Base-by-base conservation (phyloP, 2,329 filamentous ascomycete genomes). In the Epichloe coenophiala region DNA sequence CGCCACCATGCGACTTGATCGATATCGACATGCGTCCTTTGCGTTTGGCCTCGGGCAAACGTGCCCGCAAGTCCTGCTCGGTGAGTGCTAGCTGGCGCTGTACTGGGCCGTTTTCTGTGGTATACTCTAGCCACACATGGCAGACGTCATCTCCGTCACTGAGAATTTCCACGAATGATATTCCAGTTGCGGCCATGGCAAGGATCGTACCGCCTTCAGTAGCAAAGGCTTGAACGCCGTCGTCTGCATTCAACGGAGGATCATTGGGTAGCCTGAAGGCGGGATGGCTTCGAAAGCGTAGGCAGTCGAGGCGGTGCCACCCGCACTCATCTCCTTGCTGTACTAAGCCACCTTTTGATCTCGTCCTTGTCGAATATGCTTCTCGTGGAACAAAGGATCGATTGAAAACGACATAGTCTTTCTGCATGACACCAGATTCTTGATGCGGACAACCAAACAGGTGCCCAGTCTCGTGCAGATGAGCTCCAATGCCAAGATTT, bases 401-500 rank as follows among this genome's bases (percentile, higher is more conserved):
- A 65, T 93, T 94, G 12, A 97, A 70, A 2, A 75, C 83, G 35
- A 90, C 80, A 63, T 95, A 96, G 64, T 95, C 91, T 51, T 87
- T 78, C 47, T 89, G 72, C 91, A 97, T 97, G 54, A 97, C 76
- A n/a, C 93, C 91, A 31, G 73, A 85, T 61, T 93, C 88, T 62
- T 94, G 88, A 62, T 94, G 87, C 9, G 88, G 88, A 57, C 88
- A 94, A 47, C 91, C 91, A 57, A 97, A 86, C 21, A 95, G 68
- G 68, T 95, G 91, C 3, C 91, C 91, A 1, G 85, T 85, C 67
- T 96, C 89, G 65, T 95, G 91, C 45, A 97, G 68, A 65, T 97
- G 91, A 9, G 88, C 90, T 7, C 91, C 91, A 56, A 97, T 94
- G 33, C 90, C 90, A 54, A 95, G 85, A 59, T 91, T 95, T 27